phyloP scores from a whole-genome alignment of 371 early-diverging fungal species.

The Apophysomyces ossiformis region DNA sequence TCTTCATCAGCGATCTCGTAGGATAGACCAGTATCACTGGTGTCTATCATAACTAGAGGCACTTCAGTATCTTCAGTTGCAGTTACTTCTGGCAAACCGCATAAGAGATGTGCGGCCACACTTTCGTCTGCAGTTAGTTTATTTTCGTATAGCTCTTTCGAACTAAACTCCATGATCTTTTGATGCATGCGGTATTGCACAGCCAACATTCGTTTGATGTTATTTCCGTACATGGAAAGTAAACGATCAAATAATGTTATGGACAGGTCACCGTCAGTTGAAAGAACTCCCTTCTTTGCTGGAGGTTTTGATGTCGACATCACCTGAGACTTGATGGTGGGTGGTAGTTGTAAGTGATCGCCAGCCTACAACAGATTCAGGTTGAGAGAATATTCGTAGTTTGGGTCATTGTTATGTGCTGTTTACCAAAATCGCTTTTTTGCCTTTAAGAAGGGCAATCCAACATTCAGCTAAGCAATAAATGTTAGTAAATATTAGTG shows the following conservation, averaged over 20 bases:
- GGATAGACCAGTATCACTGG: conserved; percentile 66
- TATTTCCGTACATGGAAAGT: conserved; percentile 55
- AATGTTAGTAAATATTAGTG: conserved; percentile 1
- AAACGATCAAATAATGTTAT: conserved; percentile 77
- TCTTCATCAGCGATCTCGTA: conserved; percentile 56
- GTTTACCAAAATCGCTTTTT: conserved; percentile 75
- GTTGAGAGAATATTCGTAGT: too few species aligned
- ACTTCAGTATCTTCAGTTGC: conserved; percentile 60
- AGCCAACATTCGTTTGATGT: conserved; percentile 69
- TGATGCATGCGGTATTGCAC: conserved; percentile 93
- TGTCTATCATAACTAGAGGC: conserved; percentile 79
- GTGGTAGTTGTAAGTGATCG: conserved; percentile 94
- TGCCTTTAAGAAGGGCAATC: conserved; percentile 83
- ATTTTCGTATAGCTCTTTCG: conserved; percentile 64
- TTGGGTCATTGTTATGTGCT: too few species aligned
- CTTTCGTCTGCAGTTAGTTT: conserved; percentile 68
- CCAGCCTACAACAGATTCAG: conserved; percentile 67
- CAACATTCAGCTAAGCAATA: conserved; percentile 76
- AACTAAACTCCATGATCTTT: conserved; percentile 81
- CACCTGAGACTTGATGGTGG: conserved; percentile 68
- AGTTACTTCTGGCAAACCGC: conserved; percentile 63
- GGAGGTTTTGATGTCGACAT: not conserved
- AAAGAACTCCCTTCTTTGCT: conserved; percentile 21
- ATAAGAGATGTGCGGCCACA: conserved; percentile 69
- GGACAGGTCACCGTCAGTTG: conserved; percentile 38